Evolutionary conservation across 805 yeast species (phyloP).

Genomic region (Ogataea nitratoaversa): DNA sequence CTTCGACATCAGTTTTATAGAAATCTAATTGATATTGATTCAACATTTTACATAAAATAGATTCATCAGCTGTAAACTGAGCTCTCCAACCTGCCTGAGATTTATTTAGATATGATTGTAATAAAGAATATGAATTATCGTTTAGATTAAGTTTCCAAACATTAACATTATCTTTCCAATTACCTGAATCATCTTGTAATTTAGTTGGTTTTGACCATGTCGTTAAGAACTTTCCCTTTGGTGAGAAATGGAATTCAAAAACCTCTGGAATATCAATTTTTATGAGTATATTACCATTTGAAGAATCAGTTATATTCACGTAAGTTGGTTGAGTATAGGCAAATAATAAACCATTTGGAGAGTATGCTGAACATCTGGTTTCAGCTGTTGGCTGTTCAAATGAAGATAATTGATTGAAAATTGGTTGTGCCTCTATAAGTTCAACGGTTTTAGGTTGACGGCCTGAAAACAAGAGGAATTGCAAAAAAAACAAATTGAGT

Average conservation of each 20-base stretch:
- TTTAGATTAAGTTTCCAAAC: conserved; percentile 53
- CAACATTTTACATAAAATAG: conserved; percentile 52
- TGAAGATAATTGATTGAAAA: conserved; percentile 26
- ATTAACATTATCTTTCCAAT: conserved; percentile 74
- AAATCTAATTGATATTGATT: conserved; percentile 62
- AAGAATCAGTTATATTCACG: conserved; percentile 57
- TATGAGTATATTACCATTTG: conserved; percentile 41
- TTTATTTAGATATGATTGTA: conserved; percentile 63
- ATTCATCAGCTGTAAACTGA: conserved; percentile 84
- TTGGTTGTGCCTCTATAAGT: conserved; percentile 45
- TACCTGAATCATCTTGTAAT: conserved; percentile 59
- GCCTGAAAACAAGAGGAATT: conserved; percentile 27
- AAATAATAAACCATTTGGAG: conserved; percentile 63
- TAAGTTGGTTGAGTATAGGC: conserved; percentile 67
- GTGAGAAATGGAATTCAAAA: conserved; percentile 84
- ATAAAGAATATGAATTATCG: conserved; percentile 12
- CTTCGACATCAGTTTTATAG: conserved; percentile 43
- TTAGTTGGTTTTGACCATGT: conserved; percentile 88
- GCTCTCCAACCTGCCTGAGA: conserved; percentile 89
- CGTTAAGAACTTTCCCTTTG: conserved; percentile 73
- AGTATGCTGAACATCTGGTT: conserved; percentile 61
- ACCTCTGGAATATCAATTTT: conserved; percentile 59
- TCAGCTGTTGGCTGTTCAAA: conserved; percentile 36
- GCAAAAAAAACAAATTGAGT: not conserved
- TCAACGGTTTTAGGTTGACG: conserved; percentile 57